phyloP scores from a whole-genome alignment of 2,329 filamentous ascomycete species.

The Phoma sp. region DNA sequence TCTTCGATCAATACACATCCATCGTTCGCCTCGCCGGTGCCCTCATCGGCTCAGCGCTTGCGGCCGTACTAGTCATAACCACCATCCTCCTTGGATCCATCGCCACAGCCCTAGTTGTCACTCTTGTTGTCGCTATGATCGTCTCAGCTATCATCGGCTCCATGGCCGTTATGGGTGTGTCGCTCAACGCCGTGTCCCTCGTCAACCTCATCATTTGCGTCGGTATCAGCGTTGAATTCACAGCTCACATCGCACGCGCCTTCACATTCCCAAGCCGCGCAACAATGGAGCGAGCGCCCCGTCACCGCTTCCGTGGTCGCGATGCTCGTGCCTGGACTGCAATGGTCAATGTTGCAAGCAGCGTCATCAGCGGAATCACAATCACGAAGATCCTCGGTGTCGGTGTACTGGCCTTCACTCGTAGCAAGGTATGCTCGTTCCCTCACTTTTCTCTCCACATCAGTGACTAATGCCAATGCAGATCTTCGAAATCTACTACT shows the following conservation, averaged over 20 bases:
- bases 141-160: constrained; percentile 92
- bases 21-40: constrained; percentile 82
- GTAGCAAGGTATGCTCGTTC: constrained; percentile 68
- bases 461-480: constrained; percentile 9
- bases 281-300: constrained; percentile 77
- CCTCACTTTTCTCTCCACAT: neutral
- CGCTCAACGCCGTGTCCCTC: constrained; percentile 90
- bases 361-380: constrained; percentile 95
- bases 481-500: constrained; percentile 99
- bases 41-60: constrained; percentile 81
- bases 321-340: constrained; percentile 92
- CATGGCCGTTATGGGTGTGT: constrained; percentile 89
- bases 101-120: constrained; percentile 80
- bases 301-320: constrained; percentile 76
- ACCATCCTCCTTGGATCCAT: constrained; percentile 83
- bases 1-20: constrained; percentile 94
- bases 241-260: constrained; percentile 92
- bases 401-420: constrained; percentile 88
- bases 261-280: constrained; percentile 90
- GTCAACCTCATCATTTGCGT: constrained; percentile 98
- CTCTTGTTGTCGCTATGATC: constrained; percentile 88
- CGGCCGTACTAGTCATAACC: constrained; percentile 82
- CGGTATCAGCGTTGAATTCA: constrained; percentile 96
- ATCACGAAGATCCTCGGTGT: constrained; percentile 95
- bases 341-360: constrained; percentile 91